Percentiles rank a stretch among this genome's conserved stretches.
phyloP scores from a whole-genome alignment of 2,329 filamentous ascomycete genomes.

The Elsinoe fawcettii region DNA sequence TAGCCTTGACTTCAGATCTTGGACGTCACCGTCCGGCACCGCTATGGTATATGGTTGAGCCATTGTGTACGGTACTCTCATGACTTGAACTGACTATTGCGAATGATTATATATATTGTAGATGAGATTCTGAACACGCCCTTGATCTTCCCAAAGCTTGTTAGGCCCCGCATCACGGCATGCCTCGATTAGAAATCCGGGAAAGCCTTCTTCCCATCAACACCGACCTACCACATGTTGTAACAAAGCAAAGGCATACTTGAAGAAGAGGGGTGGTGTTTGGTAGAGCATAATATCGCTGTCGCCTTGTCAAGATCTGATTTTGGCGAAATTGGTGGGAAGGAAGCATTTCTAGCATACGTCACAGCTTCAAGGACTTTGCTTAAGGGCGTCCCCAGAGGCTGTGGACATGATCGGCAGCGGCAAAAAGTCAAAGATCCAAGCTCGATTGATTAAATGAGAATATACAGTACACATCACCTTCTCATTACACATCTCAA shows the following conservation, averaged over 20 bases:
- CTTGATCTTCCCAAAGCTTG: neutral
- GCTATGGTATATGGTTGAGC: slow-evolving; percentile 39
- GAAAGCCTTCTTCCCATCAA: neutral
- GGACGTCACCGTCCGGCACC: slow-evolving; percentile 46
- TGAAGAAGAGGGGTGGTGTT: too few relatives aligned
- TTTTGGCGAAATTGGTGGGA: too few relatives aligned
- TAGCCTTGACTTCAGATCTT: slow-evolving; percentile 51
- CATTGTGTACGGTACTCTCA: neutral
- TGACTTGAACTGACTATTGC: neutral
- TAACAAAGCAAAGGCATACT: neutral
- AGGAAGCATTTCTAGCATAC: too few relatives aligned
- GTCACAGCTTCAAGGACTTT: too few relatives aligned
- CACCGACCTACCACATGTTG: neutral
- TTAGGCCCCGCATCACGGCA: neutral
- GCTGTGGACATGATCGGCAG: too few relatives aligned
- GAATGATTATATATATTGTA: neutral
- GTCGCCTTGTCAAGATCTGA: too few relatives aligned
- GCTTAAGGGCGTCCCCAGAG: too few relatives aligned
- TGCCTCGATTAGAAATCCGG: neutral
- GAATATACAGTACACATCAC: too few relatives aligned
- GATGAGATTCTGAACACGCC: neutral
- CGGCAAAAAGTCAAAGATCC: too few relatives aligned
- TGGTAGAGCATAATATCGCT: too few relatives aligned
- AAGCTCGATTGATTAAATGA: too few relatives aligned
- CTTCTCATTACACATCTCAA: too few relatives aligned